Percentiles rank a stretch among this genome's conserved stretches.
phyloP scores from a whole-genome alignment of 495 filamentous ascomycete genomes.

The Annulohypoxylon stygium region DNA sequence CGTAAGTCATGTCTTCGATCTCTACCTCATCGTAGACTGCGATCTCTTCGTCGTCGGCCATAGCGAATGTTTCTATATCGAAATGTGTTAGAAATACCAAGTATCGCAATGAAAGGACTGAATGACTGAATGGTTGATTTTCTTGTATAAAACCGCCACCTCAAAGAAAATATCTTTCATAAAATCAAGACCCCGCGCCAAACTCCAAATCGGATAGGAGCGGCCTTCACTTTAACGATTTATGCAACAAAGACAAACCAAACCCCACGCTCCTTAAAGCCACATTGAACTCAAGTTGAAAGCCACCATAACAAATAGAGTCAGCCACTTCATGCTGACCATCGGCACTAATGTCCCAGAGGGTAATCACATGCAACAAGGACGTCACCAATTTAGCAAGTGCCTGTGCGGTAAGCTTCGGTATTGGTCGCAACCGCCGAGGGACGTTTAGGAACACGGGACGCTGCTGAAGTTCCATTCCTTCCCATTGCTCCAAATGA shows the following conservation, averaged over 20 bases:
- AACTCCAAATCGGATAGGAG: slow-evolving; percentile 33
- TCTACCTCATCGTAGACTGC: slow-evolving; percentile 98
- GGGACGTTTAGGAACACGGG: slow-evolving; percentile 34
- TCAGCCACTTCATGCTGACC: slow-evolving; percentile 26
- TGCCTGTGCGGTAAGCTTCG: neutral
- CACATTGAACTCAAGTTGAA: neutral
- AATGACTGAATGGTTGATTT: neutral
- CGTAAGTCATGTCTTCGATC: slow-evolving; percentile 98
- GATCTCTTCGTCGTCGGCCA: slow-evolving; percentile 74
- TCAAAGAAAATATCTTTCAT: slow-evolving; percentile 24
- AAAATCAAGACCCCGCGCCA: slow-evolving; percentile 38
- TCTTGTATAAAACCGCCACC: slow-evolving; percentile 24
- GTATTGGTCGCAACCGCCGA: slow-evolving; percentile 49
- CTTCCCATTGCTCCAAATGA: slow-evolving; percentile 8
- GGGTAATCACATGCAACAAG: slow-evolving; percentile 50
- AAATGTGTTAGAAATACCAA: neutral
- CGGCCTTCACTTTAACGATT: slow-evolving; percentile 30
- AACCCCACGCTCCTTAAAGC: slow-evolving; percentile 23
- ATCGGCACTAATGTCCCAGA: neutral
- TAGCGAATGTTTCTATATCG: slow-evolving; percentile 51
- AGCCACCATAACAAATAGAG: slow-evolving; percentile 16
- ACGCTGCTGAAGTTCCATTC: neutral
- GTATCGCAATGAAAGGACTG: neutral
- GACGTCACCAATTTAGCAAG: slow-evolving; percentile 49
- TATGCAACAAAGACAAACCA: slow-evolving; percentile 29